Conservation (phyloP, 1,284 basidiomycete species). For the Prillingera fragicola region DNA sequence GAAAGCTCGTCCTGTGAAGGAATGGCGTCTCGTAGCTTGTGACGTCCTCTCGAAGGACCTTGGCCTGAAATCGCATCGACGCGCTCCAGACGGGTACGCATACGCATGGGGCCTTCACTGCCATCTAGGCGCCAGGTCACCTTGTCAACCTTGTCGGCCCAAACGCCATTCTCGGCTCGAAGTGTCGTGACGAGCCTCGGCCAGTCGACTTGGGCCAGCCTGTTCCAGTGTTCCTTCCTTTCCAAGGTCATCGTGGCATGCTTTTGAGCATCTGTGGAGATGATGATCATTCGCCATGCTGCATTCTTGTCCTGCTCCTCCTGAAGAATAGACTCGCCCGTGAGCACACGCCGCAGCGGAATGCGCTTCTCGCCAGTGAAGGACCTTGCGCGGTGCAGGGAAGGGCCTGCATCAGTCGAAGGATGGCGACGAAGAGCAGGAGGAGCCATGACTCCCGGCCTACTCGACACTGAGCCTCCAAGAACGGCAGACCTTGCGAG, state of each 20-base stretch:
- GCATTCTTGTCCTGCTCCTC: constrained; percentile 48
- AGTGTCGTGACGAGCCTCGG: constrained; percentile 36
- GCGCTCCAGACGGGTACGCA: constrained; percentile 48
- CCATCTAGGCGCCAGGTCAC: constrained; percentile 73
- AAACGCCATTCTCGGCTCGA: constrained; percentile 64
- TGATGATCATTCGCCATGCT: constrained; percentile 47
- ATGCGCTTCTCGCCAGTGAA: constrained; percentile 15
- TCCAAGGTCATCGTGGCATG: constrained; percentile 42
- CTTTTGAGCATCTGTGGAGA: constrained; percentile 40
- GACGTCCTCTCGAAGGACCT: constrained; percentile 33
- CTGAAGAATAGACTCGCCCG: constrained; percentile 40
- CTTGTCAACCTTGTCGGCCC: constrained; percentile 57
- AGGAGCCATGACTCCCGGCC: not conserved
- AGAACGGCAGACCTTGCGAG: too few relatives aligned
- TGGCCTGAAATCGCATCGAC: constrained; percentile 33
- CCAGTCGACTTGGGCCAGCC: constrained; percentile 44
- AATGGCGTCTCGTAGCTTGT: constrained; percentile 52
- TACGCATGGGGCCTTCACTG: constrained; percentile 78
- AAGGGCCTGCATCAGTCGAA: constrained; percentile 21
- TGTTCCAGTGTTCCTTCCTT: constrained; percentile 46
- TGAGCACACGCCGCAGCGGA: constrained; percentile 39
- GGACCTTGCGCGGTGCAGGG: constrained; percentile 16
- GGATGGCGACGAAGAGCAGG: constrained; percentile 17
- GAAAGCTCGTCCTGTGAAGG: constrained; percentile 58
- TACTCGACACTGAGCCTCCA: too few relatives aligned